Evolutionary conservation across 176 grass and related monocot genomes (phyloP), one percentile per base, ranked within the genome.

Genomic region (Rhynchospora tenuis): DNA sequence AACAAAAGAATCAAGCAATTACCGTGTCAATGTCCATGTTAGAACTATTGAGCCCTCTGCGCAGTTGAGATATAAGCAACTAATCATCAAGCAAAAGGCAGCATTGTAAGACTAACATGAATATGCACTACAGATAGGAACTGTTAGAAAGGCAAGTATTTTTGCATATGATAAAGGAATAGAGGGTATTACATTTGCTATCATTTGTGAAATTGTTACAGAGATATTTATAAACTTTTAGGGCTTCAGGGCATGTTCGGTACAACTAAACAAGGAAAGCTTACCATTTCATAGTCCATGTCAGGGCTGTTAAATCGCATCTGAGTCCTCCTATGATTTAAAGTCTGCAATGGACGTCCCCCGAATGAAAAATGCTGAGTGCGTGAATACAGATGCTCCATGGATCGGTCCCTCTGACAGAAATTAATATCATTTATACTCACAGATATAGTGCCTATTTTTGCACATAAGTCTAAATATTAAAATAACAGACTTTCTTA

Each of bases 1-100:
- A 5, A 77, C 43, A 19, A 19, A 75, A 68, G 19, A 84, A 63
- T 81, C 59, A 83, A 62, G 11, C 17, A 75, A 78, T 86, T 81
- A 94, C 92, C 83, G 43, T 88, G 22, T 92, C 90, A 58, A 92
- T 78, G 89, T 97, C 92, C 94, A 94, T 94, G n/a, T 89, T 29
- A 10, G 83, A 85, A 48, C 77, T 79, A 27, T 52, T 79, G 33
- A 94, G 89, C 64, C 68, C 84, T 65, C 88, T 90, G 71, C 64
- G 87, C 62, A 97, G 73, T 62, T 92, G 90, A 65, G 86, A 82
- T 63, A 97, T 94, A 77, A 94, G 60, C 73, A 81, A 85, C 94
- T 97, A 86, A 52, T 19, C 38, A 77, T 90, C 7, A 23, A 52
- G 64, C 50, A 89, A 73, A 27, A 50, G 27, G 45, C 46, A 74